Evolutionary conservation across 768 basidiomycete species (phyloP).

Genomic region (Favolaschia claudopus): DNA sequence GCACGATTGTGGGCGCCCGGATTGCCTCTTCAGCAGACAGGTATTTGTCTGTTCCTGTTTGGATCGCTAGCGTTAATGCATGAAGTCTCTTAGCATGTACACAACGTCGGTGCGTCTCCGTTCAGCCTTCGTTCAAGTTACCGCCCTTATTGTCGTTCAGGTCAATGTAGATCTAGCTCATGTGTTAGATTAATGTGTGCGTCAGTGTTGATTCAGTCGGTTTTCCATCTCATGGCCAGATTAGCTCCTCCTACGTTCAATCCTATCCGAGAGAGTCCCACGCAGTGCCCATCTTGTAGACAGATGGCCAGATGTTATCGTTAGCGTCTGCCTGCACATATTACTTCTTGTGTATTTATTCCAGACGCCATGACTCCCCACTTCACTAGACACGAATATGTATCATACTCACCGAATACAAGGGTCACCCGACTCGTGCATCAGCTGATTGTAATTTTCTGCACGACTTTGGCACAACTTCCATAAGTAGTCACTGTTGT

Average conservation of each 20-base stretch:
- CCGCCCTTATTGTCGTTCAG: neutral
- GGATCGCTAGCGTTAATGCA: neutral
- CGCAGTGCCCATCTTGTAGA: slow-evolving; percentile 19
- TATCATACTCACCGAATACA: too few relatives aligned
- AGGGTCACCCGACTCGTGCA: too few relatives aligned
- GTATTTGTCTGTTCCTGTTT: slow-evolving; percentile 64
- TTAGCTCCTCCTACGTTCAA: slow-evolving; percentile 20
- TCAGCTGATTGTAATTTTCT: too few relatives aligned
- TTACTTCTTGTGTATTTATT: neutral
- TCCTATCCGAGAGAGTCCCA: slow-evolving; percentile 21
- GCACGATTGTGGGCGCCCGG: slow-evolving; percentile 68
- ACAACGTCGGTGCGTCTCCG: too few relatives aligned
- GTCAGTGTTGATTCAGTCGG: neutral
- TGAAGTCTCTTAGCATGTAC: neutral
- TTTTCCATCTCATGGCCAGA: neutral
- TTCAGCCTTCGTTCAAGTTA: neutral
- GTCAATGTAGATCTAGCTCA: slow-evolving; percentile 55
- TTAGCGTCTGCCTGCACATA: neutral
- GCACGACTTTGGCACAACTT: too few relatives aligned
- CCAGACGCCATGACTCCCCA: neutral
- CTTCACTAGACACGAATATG: neutral
- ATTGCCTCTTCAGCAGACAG: slow-evolving; percentile 78
- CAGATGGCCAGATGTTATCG: slow-evolving; percentile 19
- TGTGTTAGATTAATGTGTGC: slow-evolving; percentile 69
- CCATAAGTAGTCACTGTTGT: too few relatives aligned